Evolutionary conservation across 768 basidiomycete genomes (phyloP).

Genomic region (Serendipita indica): DNA sequence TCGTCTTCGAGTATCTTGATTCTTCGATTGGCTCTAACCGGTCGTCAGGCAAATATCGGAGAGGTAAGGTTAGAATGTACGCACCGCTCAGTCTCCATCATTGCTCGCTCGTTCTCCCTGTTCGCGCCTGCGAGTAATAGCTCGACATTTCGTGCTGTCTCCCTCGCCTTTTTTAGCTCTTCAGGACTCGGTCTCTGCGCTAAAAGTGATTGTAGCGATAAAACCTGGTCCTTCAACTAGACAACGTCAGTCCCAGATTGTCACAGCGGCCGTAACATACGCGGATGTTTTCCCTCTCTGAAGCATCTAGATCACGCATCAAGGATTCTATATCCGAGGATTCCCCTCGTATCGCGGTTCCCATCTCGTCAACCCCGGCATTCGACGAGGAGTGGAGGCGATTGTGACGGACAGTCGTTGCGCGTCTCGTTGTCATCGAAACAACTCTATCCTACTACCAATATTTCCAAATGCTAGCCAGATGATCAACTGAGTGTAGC

Average conservation of each 20-base stretch:
- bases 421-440: conserved; percentile 6
- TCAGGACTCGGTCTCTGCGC: conserved; percentile 54
- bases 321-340: not conserved
- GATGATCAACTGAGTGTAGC: too few relatives aligned
- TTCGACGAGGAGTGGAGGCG: not conserved
- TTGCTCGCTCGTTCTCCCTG: conserved; percentile 71
- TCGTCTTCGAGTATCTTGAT: conserved; percentile 67
- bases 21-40: conserved; percentile 43
- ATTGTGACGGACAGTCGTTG: not conserved
- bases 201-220: conserved; percentile 49
- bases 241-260: not conserved
- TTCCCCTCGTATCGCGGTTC: not conserved
- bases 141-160: conserved; percentile 62
- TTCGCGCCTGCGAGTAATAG: conserved; percentile 67
- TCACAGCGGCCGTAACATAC: not conserved
- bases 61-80: too few relatives aligned
- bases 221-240: conserved; percentile 49
- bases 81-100: conserved; percentile 64
- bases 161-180: conserved; percentile 46
- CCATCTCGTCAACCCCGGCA: not conserved
- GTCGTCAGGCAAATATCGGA: not conserved
- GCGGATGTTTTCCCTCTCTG: not conserved
- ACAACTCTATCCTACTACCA: too few relatives aligned
- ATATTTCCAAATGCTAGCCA: too few relatives aligned
- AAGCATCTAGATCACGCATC: not conserved